Percentiles rank a stretch among this genome's conserved stretches.
phyloP scores from a whole-genome alignment of 305 asterid species.

The Withania somnifera region DNA sequence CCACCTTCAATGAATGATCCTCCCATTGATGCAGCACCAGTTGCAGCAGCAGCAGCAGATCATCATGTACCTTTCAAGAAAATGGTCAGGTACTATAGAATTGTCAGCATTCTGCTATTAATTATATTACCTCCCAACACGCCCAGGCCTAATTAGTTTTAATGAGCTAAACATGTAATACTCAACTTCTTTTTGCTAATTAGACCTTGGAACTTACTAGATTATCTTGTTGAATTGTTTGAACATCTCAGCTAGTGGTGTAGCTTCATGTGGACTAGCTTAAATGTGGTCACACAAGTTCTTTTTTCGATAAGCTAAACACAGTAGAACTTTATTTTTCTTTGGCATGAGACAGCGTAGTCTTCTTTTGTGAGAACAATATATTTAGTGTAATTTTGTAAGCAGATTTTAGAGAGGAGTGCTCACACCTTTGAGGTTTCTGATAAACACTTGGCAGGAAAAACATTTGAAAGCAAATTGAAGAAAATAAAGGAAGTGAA shows the following conservation, averaged over 20 bases:
- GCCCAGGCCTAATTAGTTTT: background rate
- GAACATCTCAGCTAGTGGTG: background rate
- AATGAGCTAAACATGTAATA: background rate
- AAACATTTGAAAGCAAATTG: no score
- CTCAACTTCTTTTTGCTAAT: background rate
- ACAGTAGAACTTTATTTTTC: background rate
- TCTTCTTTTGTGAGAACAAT: background rate
- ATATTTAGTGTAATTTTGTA: no score
- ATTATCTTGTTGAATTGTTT: background rate
- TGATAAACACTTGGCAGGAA: no score
- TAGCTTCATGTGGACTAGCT: background rate
- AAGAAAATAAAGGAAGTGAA: no score
- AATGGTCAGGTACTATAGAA: conserved; percentile 12
- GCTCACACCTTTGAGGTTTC: no score
- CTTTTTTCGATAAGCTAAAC: background rate
- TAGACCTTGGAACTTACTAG: no score
- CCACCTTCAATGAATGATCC: conserved; percentile 26
- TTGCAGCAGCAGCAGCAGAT: background rate
- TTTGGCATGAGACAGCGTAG: background rate
- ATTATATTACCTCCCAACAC: background rate
- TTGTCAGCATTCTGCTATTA: background rate
- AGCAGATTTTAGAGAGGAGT: no score
- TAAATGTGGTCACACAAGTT: background rate
- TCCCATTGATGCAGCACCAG: conserved; percentile 7
- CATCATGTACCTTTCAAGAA: conserved; percentile 40